Conservation (phyloP, 106 monocot species). For the Allium cepa region DNA sequence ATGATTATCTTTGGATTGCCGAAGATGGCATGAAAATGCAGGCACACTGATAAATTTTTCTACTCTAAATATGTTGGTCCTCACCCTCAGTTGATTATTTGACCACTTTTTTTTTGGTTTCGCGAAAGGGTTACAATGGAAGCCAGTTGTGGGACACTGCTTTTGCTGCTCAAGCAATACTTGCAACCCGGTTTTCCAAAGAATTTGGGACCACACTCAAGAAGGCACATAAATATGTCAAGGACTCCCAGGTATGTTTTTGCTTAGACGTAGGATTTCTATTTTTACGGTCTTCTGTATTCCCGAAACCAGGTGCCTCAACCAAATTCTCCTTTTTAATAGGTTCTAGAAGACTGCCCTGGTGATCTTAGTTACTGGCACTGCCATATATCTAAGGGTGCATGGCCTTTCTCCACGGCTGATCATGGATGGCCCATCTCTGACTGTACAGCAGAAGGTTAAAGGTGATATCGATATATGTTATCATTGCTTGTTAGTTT, state of each 20-base stretch:
- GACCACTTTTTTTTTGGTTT: slow-evolving; percentile 1
- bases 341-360: slow-evolving; percentile 68
- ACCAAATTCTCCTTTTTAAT: neutral
- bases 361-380: slow-evolving; percentile 85
- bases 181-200: slow-evolving; percentile 46
- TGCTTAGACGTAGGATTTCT: too few relatives aligned
- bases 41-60: slow-evolving; percentile 22
- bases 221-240: slow-evolving; percentile 66
- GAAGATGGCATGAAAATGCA: slow-evolving; percentile 99
- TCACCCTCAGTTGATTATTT: neutral
- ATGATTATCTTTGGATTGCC: slow-evolving; percentile 89
- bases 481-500: too few relatives aligned
- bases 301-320: neutral
- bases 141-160: slow-evolving; percentile 93
- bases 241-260: slow-evolving; percentile 57
- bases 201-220: slow-evolving; percentile 59
- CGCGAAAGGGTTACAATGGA: slow-evolving; percentile 60
- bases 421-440: slow-evolving; percentile 93
- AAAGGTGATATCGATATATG: slow-evolving; percentile 24
- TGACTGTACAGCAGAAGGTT: slow-evolving; percentile 87
- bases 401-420: slow-evolving; percentile 82
- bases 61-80: neutral
- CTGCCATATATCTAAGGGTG: slow-evolving; percentile 86
- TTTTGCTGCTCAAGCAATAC: slow-evolving; percentile 79
- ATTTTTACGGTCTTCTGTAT: slow-evolving; percentile 4